Evolutionary conservation across 306 rosid species (phyloP), one percentile per base, ranked within the genome.

Genomic region (Malus orientalis): DNA sequence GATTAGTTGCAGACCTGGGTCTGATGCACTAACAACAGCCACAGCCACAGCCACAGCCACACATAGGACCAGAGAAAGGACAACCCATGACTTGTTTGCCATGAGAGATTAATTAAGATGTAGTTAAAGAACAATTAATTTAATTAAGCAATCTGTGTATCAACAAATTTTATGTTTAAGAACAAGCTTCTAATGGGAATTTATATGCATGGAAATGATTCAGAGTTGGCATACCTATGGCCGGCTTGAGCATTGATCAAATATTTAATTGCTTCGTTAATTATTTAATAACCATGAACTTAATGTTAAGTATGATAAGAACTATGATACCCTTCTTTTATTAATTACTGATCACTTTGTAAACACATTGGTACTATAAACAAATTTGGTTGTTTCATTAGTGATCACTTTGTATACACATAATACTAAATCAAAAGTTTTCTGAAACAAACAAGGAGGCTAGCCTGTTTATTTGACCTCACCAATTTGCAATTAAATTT

Each of bases 1-100:
- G 53, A 82, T 29, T 40, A 78, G 55, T 9, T 76, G 82, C 25
- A 10, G 10, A 29, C 66, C 60, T 32, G 82, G 70, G 36, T 71
- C 73, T 74, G 77, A 76, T 27, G 69, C 22, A 20, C 15, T 15
- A 51, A 51, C 29, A 67, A 45, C 32, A 40, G 75, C 32, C 49
- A 47, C 36, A 25, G 62, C n/a, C 19, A 25, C 27, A 25, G 27
- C 29, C 29, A 36, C 18, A 4, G 57, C 68, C 22, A 45, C 59
- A 18, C 36, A 23, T 0, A 76, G 16, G 4, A 30, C 15, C 19
- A 73, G 63, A 55, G 45, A 47, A 49, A 15, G 20, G 59, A 36
- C 10, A 54, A 65, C 25, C 70, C 74, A 72, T 61, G 67, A 6
- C 66, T 42, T 32, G 29, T 25, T 72, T 13, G 42, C 71, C 78